phyloP scores from a whole-genome alignment of 2,329 filamentous ascomycete species.

The Aspergillus quadrilineatus region DNA sequence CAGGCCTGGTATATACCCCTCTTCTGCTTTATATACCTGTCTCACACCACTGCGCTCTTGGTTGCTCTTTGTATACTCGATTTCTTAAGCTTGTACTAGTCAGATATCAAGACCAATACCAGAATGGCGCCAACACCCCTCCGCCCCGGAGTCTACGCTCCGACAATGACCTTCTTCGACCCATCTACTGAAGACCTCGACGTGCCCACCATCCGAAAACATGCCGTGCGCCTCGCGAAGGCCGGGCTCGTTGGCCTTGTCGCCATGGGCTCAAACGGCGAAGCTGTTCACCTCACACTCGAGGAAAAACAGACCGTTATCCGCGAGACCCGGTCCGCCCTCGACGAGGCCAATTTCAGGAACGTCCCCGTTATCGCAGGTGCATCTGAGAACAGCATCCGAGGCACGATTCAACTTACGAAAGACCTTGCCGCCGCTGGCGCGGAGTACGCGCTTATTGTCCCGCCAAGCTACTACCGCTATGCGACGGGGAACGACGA shows the following conservation, averaged over 20 bases:
- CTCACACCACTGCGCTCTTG: not conserved
- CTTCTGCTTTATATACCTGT: constrained; percentile 2
- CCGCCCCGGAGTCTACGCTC: constrained; percentile 80
- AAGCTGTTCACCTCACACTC: constrained; percentile 79
- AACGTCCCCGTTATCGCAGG: constrained; percentile 79
- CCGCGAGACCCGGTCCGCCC: constrained; percentile 72
- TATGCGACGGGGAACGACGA: constrained; percentile 69
- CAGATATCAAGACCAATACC: not conserved
- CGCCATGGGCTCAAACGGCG: constrained; percentile 86
- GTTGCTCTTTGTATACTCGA: not conserved
- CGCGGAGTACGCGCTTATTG: constrained; percentile 75
- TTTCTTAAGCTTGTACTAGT: not conserved
- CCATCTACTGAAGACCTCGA: constrained; percentile 81
- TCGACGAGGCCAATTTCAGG: constrained; percentile 75
- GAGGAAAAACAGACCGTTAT: constrained; percentile 76
- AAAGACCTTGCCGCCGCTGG: constrained; percentile 66
- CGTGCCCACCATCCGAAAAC: constrained; percentile 73
- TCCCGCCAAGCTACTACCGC: constrained; percentile 82
- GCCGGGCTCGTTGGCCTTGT: constrained; percentile 79
- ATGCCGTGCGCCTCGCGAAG: constrained; percentile 73
- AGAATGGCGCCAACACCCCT: constrained; percentile 56
- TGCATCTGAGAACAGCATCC: constrained; percentile 76
- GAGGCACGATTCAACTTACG: constrained; percentile 74
- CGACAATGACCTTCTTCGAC: constrained; percentile 89
- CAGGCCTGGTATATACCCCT: not conserved